A percentile compares a stretch with the other conserved stretches of the same genome.
Evolutionary conservation across 495 filamentous ascomycete species (phyloP).

Genomic region (Xylaria castorea): DNA sequence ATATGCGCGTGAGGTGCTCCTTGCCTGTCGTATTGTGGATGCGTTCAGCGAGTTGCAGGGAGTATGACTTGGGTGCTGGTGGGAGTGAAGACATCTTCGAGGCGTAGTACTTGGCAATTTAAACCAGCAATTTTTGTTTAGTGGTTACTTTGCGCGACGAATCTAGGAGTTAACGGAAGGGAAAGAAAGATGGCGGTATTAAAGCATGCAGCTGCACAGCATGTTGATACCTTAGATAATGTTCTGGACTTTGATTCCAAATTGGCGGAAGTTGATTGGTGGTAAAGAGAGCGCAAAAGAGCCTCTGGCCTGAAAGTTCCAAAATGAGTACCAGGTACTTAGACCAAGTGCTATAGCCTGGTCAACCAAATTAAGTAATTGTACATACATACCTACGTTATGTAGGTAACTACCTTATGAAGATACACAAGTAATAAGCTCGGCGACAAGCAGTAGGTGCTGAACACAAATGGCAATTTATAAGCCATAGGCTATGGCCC

Average conservation of each 20-base stretch:
- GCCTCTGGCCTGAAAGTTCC: background rate
- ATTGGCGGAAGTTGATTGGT: background rate
- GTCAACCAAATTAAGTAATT: too few relatives aligned
- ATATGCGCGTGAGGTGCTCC: constrained; percentile 28
- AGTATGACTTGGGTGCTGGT: constrained; percentile 30
- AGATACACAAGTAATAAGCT: background rate
- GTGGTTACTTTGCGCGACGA: background rate
- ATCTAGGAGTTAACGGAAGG: background rate
- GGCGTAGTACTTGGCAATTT: background rate
- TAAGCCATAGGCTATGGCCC: background rate
- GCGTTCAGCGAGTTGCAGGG: constrained; percentile 33
- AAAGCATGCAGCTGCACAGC: background rate
- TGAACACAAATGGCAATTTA: background rate
- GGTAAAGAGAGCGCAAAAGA: background rate
- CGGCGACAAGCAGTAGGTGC: background rate
- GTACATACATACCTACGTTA: too few relatives aligned
- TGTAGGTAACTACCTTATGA: background rate
- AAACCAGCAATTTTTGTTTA: background rate
- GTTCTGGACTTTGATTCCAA: background rate
- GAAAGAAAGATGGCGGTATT: background rate
- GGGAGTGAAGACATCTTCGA: constrained; percentile 11
- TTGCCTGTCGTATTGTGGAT: constrained; percentile 34
- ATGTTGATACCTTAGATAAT: background rate
- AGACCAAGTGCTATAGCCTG: too few relatives aligned
- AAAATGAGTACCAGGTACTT: too few relatives aligned